Conservation (phyloP, 306 rosid genomes). For the Macrotyloma uniflorum region DNA sequence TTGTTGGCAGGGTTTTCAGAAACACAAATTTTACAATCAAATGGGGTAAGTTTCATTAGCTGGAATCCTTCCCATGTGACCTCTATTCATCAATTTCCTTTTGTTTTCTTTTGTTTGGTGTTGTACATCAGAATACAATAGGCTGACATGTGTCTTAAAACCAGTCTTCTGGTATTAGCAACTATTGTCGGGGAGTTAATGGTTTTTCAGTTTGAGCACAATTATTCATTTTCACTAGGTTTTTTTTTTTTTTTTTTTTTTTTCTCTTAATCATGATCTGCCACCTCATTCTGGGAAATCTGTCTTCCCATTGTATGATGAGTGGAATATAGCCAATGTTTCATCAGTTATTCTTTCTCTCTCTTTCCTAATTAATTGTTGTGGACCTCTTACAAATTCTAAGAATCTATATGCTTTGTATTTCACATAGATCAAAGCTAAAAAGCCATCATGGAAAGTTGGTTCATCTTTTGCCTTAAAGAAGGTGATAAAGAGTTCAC, state of each 20-base stretch:
- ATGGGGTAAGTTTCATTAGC: slow-evolving; percentile 57
- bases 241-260: background rate
- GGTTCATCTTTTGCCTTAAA: slow-evolving; percentile 77
- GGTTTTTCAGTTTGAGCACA: slow-evolving; percentile 1
- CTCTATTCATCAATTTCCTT: background rate
- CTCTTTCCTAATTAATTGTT: slow-evolving; percentile 14
- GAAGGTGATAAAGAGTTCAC: slow-evolving; percentile 58
- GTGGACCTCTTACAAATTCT: slow-evolving; percentile 1
- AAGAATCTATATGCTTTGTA: slow-evolving; percentile 4
- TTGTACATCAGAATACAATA: background rate
- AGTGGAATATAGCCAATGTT: slow-evolving; percentile 5
- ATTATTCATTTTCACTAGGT: background rate
- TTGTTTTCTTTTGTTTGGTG: background rate
- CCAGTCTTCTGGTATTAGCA: background rate
- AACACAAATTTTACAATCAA: slow-evolving; percentile 52
- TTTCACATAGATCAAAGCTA: slow-evolving; percentile 64
- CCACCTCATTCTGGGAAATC: background rate
- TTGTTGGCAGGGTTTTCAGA: slow-evolving; percentile 81
- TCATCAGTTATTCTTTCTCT: background rate
- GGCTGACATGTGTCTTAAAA: slow-evolving; percentile 10
- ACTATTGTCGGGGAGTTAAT: background rate
- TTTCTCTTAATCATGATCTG: background rate
- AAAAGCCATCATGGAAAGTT: slow-evolving; percentile 78
- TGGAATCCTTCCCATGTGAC: background rate
- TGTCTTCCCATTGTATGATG: slow-evolving; percentile 1